Percentiles rank a stretch among this genome's conserved stretches.
Conservation (phyloP, 805 yeast species). For the Candida railenensis region DNA sequence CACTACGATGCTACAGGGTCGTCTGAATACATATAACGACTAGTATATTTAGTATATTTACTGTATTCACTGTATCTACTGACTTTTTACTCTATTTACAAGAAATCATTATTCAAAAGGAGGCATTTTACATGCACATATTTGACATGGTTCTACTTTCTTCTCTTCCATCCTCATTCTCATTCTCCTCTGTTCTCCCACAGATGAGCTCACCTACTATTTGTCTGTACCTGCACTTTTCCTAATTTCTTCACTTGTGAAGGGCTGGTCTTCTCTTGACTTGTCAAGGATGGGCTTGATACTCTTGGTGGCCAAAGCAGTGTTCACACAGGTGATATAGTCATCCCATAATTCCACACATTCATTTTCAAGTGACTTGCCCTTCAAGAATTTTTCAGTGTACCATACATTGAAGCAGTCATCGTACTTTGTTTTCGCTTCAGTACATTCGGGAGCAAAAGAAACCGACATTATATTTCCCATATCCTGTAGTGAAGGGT, state of each 20-base stretch:
- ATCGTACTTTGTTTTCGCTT: slow-evolving; percentile 80
- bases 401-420: slow-evolving; percentile 95
- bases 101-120: too few species aligned
- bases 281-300: slow-evolving; percentile 82
- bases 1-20: too few species aligned
- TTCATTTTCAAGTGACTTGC: slow-evolving; percentile 66
- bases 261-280: slow-evolving; percentile 88
- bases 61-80: too few species aligned
- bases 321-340: slow-evolving; percentile 85
- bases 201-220: too few species aligned
- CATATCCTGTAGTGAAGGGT: too few species aligned
- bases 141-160: too few species aligned
- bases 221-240: slow-evolving; percentile 18
- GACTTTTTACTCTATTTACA: too few species aligned
- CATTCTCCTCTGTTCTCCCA: background rate
- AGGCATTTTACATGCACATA: too few species aligned
- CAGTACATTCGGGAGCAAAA: slow-evolving; percentile 96
- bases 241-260: slow-evolving; percentile 37
- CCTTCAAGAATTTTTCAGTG: slow-evolving; percentile 72
- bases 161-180: background rate
- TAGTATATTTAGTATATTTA: too few species aligned
- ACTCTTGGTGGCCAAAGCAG: slow-evolving; percentile 66
- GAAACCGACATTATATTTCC: slow-evolving; percentile 58
- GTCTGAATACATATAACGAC: too few species aligned
- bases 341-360: slow-evolving; percentile 88